phyloP scores from a whole-genome alignment of 495 filamentous ascomycete species.

The Aspergillus avenaceus region DNA sequence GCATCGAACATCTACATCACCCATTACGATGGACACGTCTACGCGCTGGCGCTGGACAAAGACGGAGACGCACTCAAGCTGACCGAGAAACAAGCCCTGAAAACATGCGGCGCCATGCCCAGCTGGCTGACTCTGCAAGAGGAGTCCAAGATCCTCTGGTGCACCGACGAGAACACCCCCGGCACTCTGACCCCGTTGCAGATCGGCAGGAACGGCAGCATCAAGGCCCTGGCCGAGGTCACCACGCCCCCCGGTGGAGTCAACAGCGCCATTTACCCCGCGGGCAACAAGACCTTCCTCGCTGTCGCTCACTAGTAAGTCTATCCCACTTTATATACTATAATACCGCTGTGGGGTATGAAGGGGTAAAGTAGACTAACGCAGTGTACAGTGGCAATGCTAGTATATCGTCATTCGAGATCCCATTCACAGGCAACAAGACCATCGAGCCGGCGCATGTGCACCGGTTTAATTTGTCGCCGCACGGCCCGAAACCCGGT shows the following conservation, averaged over 20 bases:
- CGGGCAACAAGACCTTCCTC: constrained; percentile 29
- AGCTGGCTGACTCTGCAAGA: constrained; percentile 59
- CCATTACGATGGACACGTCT: constrained; percentile 57
- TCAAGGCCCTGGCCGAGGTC: constrained; percentile 24
- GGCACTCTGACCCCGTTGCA: constrained; percentile 28
- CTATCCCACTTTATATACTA: too few relatives aligned
- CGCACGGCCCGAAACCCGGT: constrained; percentile 48
- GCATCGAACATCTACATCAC: constrained; percentile 48
- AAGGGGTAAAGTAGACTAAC: too few relatives aligned
- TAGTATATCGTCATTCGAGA: constrained; percentile 32
- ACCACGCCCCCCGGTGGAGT: constrained; percentile 34
- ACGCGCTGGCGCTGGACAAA: constrained; percentile 45
- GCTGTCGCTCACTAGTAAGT: constrained; percentile 47
- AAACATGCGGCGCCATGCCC: constrained; percentile 50
- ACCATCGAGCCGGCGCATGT: constrained; percentile 31
- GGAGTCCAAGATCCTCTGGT: constrained; percentile 49
- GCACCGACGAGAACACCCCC: constrained; percentile 49
- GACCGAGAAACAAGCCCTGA: constrained; percentile 30
- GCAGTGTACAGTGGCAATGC: constrained; percentile 23
- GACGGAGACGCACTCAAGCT: constrained; percentile 25
- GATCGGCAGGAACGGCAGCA: constrained; percentile 15
- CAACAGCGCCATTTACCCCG: constrained; percentile 32
- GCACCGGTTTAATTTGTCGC: constrained; percentile 47
- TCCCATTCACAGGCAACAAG: constrained; percentile 22
- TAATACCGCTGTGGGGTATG: too few relatives aligned